Evolutionary conservation across 2,329 filamentous ascomycete genomes (phyloP).

Genomic region (Pestalotiopsis sp.): DNA sequence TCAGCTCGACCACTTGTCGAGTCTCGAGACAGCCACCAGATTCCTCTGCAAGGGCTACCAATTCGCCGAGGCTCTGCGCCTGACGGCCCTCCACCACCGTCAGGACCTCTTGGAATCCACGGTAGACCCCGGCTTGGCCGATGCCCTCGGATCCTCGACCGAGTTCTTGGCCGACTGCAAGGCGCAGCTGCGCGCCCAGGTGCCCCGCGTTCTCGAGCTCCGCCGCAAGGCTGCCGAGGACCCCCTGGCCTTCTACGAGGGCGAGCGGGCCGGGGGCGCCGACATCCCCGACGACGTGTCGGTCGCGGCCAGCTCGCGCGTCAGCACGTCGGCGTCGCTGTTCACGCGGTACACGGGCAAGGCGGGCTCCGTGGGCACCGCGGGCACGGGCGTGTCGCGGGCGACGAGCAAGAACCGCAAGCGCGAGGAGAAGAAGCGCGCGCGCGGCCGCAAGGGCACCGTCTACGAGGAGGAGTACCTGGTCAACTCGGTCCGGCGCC

Average conservation of each 20-base stretch:
- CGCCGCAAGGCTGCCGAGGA: conserved; percentile 79
- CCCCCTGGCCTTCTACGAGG: conserved; percentile 86
- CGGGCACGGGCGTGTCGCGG: conserved; percentile 71
- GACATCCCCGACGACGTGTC: conserved; percentile 92
- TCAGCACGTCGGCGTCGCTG: conserved; percentile 80
- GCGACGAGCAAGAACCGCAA: conserved; percentile 85
- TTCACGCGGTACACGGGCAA: conserved; percentile 91
- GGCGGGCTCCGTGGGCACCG: conserved; percentile 61
- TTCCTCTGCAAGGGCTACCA: conserved; percentile 83
- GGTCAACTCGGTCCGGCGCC: conserved; percentile 78
- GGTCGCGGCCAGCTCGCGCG: conserved; percentile 76
- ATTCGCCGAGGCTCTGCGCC: conserved; percentile 85
- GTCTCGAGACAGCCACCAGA: conserved; percentile 69
- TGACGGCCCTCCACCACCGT: conserved; percentile 62
- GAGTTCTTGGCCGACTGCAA: conserved; percentile 95
- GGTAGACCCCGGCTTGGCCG: conserved; percentile 77
- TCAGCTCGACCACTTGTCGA: conserved; percentile 76
- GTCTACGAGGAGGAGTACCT: conserved; percentile 99
- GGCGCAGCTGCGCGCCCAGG: conserved; percentile 77
- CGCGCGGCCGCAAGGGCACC: conserved; percentile 90
- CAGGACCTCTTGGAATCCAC: conserved; percentile 64
- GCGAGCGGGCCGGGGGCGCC: conserved; percentile 61
- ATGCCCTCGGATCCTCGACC: conserved; percentile 78
- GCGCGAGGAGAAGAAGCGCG: conserved; percentile 92
- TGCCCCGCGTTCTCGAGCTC: conserved; percentile 82